Conservation (phyloP, 208 protist genomes). For the Herpetomonas muscarum region DNA sequence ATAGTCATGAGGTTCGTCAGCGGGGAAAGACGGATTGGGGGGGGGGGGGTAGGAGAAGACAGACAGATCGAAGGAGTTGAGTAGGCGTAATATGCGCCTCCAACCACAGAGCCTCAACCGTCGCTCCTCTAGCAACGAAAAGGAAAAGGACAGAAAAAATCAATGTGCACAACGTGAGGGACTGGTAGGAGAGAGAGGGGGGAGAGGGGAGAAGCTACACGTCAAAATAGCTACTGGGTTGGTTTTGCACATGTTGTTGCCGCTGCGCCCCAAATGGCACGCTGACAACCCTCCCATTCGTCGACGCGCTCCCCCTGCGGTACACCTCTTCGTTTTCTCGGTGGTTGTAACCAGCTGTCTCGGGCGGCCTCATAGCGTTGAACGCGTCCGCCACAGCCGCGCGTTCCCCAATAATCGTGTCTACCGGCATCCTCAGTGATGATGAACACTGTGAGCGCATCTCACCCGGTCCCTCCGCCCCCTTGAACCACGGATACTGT, state of each 20-base stretch:
- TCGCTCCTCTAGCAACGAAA: not conserved
- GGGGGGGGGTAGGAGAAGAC: too few relatives aligned
- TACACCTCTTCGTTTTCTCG: conserved; percentile 14
- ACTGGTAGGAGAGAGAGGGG: not conserved
- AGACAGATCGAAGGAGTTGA: too few relatives aligned
- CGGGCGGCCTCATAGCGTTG: conserved; percentile 52
- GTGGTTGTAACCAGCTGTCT: conserved; percentile 17
- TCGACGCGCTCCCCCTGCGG: not conserved
- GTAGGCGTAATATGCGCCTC: too few relatives aligned
- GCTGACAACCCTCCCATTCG: conserved; percentile 1
- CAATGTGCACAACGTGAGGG: too few relatives aligned
- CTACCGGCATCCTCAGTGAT: conserved; percentile 22
- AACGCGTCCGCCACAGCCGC: conserved; percentile 56
- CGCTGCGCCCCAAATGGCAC: conserved; percentile 11
- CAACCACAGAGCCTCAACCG: too few relatives aligned
- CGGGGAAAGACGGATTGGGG: too few relatives aligned
- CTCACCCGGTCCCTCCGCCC: conserved; percentile 1
- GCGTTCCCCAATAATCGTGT: conserved; percentile 38
- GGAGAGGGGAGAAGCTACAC: not conserved
- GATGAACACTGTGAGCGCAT: not conserved
- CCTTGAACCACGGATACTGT: conserved; percentile 55
- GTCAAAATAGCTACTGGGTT: conserved; percentile 15
- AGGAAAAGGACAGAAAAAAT: not conserved
- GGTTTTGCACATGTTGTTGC: conserved; percentile 1
- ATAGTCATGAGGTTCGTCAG: too few relatives aligned